Conservation (phyloP, 2,329 filamentous ascomycete species). For the Graphiopsis chlorocephala region DNA sequence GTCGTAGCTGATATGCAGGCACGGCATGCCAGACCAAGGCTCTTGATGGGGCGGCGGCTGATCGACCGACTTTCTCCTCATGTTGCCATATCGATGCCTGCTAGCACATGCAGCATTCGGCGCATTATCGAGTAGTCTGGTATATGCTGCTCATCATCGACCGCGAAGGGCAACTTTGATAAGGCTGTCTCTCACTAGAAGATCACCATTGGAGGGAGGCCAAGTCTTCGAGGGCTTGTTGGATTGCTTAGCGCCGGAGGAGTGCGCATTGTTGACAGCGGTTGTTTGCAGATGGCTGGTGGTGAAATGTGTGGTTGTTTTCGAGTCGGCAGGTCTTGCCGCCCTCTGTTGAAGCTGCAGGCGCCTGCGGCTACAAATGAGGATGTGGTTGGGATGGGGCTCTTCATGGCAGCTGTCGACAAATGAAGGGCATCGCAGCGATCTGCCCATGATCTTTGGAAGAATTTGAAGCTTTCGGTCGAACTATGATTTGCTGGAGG, state of each 20-base stretch:
- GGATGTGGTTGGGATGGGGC: not conserved
- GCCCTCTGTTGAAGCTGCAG: not conserved
- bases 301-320: not conserved
- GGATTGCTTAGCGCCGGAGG: not conserved
- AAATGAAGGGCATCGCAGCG: not conserved
- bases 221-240: not conserved
- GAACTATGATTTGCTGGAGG: not conserved
- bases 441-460: not conserved
- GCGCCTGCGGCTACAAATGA: not conserved
- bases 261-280: not conserved
- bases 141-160: slow-evolving; percentile 10
- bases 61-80: not conserved
- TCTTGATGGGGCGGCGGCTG: not conserved
- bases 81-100: not conserved
- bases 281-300: slow-evolving; percentile 2
- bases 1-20: not conserved
- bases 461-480: not conserved
- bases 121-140: not conserved
- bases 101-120: not conserved
- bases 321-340: not conserved
- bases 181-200: not conserved
- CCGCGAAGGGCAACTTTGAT: not conserved
- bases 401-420: not conserved
- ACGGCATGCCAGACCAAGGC: slow-evolving; percentile 3
- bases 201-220: not conserved